These are phyloP conservation scores for Skeletonema potamos DNA, from an alignment of 108 stramenopile genomes.

Conservation along the genomic window DNA sequence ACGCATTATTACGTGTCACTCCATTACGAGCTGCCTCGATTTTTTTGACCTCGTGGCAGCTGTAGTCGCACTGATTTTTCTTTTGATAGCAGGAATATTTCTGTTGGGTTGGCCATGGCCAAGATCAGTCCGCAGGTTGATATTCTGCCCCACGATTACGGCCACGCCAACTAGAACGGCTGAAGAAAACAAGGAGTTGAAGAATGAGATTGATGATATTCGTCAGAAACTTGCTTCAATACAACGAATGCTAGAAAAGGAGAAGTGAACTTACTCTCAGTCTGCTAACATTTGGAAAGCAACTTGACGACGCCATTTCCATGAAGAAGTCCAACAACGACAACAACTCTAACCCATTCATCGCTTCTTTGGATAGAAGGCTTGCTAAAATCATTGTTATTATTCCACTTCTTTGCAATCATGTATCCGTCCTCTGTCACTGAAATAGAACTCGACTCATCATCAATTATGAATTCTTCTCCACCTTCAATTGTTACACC, in stretches of 20 bases:
- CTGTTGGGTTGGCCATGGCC: too few relatives aligned
- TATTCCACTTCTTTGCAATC: conserved; percentile 15
- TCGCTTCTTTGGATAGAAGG: not conserved
- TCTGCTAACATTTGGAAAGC: conserved; percentile 24
- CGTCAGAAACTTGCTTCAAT: not conserved
- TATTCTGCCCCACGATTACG: too few relatives aligned
- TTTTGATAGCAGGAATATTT: too few relatives aligned
- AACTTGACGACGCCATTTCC: conserved; percentile 53
- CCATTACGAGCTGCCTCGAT: too few relatives aligned
- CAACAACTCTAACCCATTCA: conserved; percentile 38
- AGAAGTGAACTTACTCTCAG: not conserved
- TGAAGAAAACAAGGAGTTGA: too few relatives aligned
- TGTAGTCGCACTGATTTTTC: too few relatives aligned
- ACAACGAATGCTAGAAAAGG: not conserved
- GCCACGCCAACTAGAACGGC: too few relatives aligned
- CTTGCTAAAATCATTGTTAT: not conserved
- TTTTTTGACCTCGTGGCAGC: too few relatives aligned
- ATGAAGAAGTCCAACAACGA: conserved; percentile 58
- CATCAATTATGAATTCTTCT: conserved; percentile 35
- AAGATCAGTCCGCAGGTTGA: too few relatives aligned
- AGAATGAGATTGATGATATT: not conserved
- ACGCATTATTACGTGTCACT: too few relatives aligned
- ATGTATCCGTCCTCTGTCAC: conserved; percentile 50
- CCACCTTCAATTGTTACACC: conserved; percentile 39
- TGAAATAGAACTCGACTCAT: conserved; percentile 23